Evolutionary conservation across 129 eudicot genomes (phyloP), one percentile per base, ranked within the genome.

Genomic region (Ambrosia artemisiifolia): DNA sequence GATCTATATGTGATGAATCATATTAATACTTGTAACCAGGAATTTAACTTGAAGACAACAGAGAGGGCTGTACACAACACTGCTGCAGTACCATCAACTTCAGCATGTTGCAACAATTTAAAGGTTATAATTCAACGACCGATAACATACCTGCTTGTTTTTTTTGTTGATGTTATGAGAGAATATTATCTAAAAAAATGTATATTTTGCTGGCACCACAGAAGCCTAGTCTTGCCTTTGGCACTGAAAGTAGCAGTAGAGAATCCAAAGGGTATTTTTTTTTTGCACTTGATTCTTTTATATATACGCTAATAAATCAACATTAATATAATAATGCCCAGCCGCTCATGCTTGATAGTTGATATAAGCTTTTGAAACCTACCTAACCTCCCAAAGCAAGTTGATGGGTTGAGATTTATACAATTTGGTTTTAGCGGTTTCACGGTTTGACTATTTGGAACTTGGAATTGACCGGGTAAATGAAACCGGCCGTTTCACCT

Each of bases 41-140:
- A 88, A 49, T 90, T 89, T 82, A 88, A 84, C 80, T 61, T 90
- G 73, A 87, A 82, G 85, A 87, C 96, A 16, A 80, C 84, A 18
- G 92, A 85, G 80, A 86, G 96, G 80, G 96, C 95, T 65, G 73
- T 72, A 80, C 96, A 89, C 13, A 87, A 85, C 47, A 59, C 81
- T 71, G 72, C 85, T 18, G 73, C 82, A 11, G 79, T 63, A 78
- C 75, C 88, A 28, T 80, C 88, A 42, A 74, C 88, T 49, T 73
- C 81, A 47, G 60, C 60, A 19, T 44, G 67, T 65, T 76, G 74
- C 62, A 72, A 48, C 70, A 67, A 72, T 75, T 69, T 82, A 24
- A 88, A 88, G 92, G 95, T 92, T n/a, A 51, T 30, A 42, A 49
- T 19, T 43, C 7, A 16, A 35, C 12, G 14, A 19, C 33, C 9